phyloP scores from a whole-genome alignment of 208 protist species.

The Acanthamoeba quina region DNA sequence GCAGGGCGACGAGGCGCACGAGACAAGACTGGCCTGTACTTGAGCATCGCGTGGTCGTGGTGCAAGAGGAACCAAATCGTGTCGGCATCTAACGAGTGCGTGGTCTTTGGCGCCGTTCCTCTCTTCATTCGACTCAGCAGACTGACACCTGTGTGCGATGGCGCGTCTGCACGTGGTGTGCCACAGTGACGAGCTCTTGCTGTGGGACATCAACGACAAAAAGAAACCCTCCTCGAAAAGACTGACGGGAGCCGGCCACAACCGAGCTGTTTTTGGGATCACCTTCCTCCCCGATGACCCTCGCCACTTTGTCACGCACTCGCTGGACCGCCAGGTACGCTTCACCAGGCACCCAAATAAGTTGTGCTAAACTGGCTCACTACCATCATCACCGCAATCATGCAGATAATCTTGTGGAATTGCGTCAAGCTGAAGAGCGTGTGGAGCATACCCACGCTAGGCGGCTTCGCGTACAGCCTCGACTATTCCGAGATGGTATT shows the following conservation, averaged over 20 bases:
- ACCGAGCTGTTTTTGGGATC: slow-evolving; percentile 47
- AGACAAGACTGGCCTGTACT: neutral
- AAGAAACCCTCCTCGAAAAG: neutral
- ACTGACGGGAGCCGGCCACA: slow-evolving; percentile 38
- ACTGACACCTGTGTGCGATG: neutral
- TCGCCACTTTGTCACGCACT: slow-evolving; percentile 39
- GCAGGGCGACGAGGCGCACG: neutral
- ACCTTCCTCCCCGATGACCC: slow-evolving; percentile 37
- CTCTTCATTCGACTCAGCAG: neutral
- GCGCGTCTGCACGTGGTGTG: neutral
- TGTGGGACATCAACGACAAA: slow-evolving; percentile 54
- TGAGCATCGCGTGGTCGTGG: slow-evolving; percentile 8
- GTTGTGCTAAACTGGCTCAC: no score
- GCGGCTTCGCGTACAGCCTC: slow-evolving; percentile 64
- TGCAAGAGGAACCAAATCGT: slow-evolving; percentile 54
- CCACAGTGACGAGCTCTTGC: slow-evolving; percentile 48
- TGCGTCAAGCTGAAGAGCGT: slow-evolving; percentile 62
- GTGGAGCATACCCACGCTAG: slow-evolving; percentile 47
- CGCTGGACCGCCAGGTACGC: slow-evolving; percentile 65
- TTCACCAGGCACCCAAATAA: no score
- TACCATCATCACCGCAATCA: no score
- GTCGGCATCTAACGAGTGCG: neutral
- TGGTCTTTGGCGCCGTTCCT: neutral
- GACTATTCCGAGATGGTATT: slow-evolving; percentile 51
- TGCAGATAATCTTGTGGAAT: slow-evolving; percentile 69